phyloP scores from a whole-genome alignment of 495 filamentous ascomycete genomes.

The Rhypophila decipiens region DNA sequence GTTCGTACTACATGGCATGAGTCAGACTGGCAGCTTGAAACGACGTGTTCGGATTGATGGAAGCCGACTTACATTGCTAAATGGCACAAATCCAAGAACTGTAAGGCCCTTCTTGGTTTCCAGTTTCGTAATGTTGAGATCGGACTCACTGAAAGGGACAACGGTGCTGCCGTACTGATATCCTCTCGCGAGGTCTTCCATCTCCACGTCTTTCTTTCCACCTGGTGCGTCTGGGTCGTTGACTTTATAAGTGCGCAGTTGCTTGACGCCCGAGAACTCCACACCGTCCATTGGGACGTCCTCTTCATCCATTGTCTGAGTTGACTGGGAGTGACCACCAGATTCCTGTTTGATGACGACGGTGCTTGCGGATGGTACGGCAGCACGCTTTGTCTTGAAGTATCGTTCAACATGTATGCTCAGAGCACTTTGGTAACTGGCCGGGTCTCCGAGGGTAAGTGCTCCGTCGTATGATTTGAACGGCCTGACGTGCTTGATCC shows the following conservation, averaged over 20 bases:
- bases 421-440: slow-evolving; percentile 67
- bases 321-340: slow-evolving; percentile 35
- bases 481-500: slow-evolving; percentile 64
- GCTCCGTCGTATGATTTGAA: slow-evolving; percentile 72
- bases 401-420: slow-evolving; percentile 86
- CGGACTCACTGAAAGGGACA: slow-evolving; percentile 78
- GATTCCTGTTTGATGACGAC: slow-evolving; percentile 53
- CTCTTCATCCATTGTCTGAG: slow-evolving; percentile 42
- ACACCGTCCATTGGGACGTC: slow-evolving; percentile 38
- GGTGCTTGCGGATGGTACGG: slow-evolving; percentile 64
- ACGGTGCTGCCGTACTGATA: slow-evolving; percentile 92
- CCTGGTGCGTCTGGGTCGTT: slow-evolving; percentile 65
- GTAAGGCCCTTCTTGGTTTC: slow-evolving; percentile 69
- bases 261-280: slow-evolving; percentile 59
- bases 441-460: slow-evolving; percentile 72
- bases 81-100: slow-evolving; percentile 79
- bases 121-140: slow-evolving; percentile 73
- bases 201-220: slow-evolving; percentile 76
- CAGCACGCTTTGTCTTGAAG: slow-evolving; percentile 71
- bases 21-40: not conserved
- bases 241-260: slow-evolving; percentile 71
- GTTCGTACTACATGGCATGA: slow-evolving; percentile 56
- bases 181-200: slow-evolving; percentile 81
- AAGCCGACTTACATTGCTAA: slow-evolving; percentile 52
- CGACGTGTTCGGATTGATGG: not conserved